These are phyloP conservation scores for Aspergillus indologenus DNA, from an alignment of 495 filamentous ascomycete species.

Conservation along the genomic window DNA sequence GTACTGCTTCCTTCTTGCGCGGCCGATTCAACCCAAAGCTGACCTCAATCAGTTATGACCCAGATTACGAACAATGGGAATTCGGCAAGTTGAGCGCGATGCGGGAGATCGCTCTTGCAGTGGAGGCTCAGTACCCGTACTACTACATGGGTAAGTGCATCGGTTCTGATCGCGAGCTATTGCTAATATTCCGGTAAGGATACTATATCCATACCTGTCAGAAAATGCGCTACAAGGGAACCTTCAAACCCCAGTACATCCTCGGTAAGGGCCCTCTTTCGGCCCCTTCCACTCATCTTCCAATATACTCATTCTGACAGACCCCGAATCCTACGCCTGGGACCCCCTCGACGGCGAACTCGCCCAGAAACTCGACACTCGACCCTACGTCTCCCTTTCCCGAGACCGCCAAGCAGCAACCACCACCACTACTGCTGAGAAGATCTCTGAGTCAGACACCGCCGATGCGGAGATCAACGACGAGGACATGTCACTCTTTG, in stretches of 20 bases:
- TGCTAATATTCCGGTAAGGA: constrained; percentile 33
- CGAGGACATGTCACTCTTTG: constrained; percentile 57
- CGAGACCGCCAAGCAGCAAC: constrained; percentile 35
- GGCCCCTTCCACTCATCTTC: not conserved
- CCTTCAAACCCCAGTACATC: constrained; percentile 79
- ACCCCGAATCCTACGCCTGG: constrained; percentile 76
- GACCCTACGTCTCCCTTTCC: constrained; percentile 68
- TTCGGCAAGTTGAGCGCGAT: constrained; percentile 89
- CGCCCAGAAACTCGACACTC: constrained; percentile 57
- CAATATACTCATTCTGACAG: constrained; percentile 29
- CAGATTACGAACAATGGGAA: constrained; percentile 71
- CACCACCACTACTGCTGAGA: constrained; percentile 8
- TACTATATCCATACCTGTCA: constrained; percentile 70
- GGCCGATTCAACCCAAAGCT: constrained; percentile 5
- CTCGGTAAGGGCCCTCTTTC: constrained; percentile 60
- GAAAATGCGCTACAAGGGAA: constrained; percentile 89
- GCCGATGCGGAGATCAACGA: constrained; percentile 38
- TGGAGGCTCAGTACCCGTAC: constrained; percentile 69
- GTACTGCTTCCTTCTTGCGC: constrained; percentile 31
- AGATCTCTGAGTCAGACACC: constrained; percentile 15
- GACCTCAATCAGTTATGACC: constrained; percentile 58
- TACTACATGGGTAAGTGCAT: constrained; percentile 65
- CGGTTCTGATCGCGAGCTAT: not conserved
- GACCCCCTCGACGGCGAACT: constrained; percentile 67
- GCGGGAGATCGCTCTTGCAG: constrained; percentile 74